phyloP scores from a whole-genome alignment of 192 early-diverging fungal genomes.

The Phlyctochytrium arcticum region DNA sequence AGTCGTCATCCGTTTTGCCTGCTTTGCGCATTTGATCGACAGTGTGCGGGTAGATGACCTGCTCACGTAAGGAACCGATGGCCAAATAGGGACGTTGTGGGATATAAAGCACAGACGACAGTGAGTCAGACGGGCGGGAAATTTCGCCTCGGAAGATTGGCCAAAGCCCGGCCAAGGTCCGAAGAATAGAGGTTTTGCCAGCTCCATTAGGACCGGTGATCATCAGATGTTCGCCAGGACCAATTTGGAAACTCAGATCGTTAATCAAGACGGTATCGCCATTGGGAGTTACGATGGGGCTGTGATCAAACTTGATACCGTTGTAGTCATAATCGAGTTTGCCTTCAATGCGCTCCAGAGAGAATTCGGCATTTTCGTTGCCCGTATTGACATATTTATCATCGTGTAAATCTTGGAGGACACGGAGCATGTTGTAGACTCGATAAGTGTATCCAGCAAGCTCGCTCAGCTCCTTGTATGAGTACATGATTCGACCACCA shows the following conservation, averaged over 20 bases:
- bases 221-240: slow-evolving; percentile 85
- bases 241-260: slow-evolving; percentile 77
- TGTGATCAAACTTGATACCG: slow-evolving; percentile 36
- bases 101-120: slow-evolving; percentile 91
- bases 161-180: slow-evolving; percentile 95
- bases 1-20: slow-evolving; percentile 71
- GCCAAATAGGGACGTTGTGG: slow-evolving; percentile 96
- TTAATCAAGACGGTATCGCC: slow-evolving; percentile 38
- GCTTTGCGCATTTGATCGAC: slow-evolving; percentile 45
- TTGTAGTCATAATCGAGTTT: slow-evolving; percentile 3
- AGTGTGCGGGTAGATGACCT: slow-evolving; percentile 94
- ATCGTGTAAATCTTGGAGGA: slow-evolving; percentile 64
- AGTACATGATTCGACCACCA: slow-evolving; percentile 91
- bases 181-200: slow-evolving; percentile 86
- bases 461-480: slow-evolving; percentile 93
- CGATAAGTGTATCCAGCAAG: slow-evolving; percentile 93
- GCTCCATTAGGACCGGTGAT: slow-evolving; percentile 95
- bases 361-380: slow-evolving; percentile 29
- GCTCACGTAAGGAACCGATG: slow-evolving; percentile 88
- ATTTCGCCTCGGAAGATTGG: slow-evolving; percentile 76
- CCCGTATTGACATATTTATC: slow-evolving; percentile 53
- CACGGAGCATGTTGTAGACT: slow-evolving; percentile 80
- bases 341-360: slow-evolving; percentile 25
- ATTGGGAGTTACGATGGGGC: slow-evolving; percentile 45
- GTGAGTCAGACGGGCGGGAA: slow-evolving; percentile 26